Percentiles rank a stretch among this genome's conserved stretches.
phyloP scores from a whole-genome alignment of 2,329 filamentous ascomycete species.

The Purpureocillium lavendulum region DNA sequence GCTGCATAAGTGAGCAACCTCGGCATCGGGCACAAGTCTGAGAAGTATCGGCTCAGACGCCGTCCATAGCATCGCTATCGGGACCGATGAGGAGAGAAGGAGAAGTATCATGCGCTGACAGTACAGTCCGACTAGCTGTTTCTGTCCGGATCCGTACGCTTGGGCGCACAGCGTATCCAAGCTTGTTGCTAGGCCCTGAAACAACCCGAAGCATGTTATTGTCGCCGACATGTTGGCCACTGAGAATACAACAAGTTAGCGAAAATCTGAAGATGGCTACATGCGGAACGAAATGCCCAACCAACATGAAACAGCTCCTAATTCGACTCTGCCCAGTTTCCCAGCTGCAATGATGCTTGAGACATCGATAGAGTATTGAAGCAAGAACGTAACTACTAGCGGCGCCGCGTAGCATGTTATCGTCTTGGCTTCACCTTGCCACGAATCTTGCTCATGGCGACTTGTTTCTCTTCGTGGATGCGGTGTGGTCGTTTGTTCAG shows the following conservation, averaged over 20 bases:
- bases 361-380: conserved; percentile 73
- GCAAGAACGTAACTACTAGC: conserved; percentile 58
- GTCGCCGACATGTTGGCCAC: conserved; percentile 63
- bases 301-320: conserved; percentile 28
- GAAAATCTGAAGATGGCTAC: too few species aligned
- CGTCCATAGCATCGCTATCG: conserved; percentile 62
- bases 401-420: conserved; percentile 61
- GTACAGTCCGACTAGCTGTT: conserved; percentile 75
- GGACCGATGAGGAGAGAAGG: conserved; percentile 60
- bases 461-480: too few species aligned
- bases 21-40: conserved; percentile 26
- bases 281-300: not conserved
- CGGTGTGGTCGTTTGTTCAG: too few species aligned
- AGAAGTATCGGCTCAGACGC: conserved; percentile 54
- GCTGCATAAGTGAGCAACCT: conserved; percentile 60
- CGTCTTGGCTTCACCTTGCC: conserved; percentile 77
- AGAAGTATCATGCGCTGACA: conserved; percentile 73
- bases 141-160: conserved; percentile 81
- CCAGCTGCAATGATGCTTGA: conserved; percentile 68
- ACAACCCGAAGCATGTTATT: conserved; percentile 67
- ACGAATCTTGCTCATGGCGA: too few species aligned
- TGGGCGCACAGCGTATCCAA: conserved; percentile 87
- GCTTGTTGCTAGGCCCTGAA: conserved; percentile 73
- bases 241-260: not conserved
- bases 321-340: conserved; percentile 54